These are phyloP conservation scores for Alternaria rosae DNA, from an alignment of 2,329 filamentous ascomycete species.

Conservation along the genomic window DNA sequence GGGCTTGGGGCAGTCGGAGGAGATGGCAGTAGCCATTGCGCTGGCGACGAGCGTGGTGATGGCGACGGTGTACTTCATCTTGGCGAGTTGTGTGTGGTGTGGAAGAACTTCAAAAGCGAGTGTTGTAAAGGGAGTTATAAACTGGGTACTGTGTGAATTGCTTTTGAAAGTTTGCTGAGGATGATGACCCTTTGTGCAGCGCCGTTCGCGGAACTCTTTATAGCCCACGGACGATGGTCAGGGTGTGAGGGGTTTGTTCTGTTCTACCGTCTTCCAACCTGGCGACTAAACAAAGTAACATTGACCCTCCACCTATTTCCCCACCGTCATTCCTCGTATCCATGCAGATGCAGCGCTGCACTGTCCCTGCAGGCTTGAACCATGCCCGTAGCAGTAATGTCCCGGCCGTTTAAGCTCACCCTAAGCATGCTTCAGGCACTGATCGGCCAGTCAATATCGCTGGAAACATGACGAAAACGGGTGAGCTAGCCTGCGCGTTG, in stretches of 20 bases:
- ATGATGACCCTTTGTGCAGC: background rate
- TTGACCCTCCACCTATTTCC: background rate
- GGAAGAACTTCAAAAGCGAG: background rate
- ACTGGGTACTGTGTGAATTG: background rate
- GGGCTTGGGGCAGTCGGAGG: conserved; percentile 21
- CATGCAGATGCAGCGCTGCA: background rate
- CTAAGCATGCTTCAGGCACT: background rate
- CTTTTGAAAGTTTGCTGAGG: conserved; percentile 1
- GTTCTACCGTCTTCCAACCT: background rate
- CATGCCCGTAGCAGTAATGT: background rate
- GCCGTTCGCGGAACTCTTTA: background rate
- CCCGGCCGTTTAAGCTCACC: background rate
- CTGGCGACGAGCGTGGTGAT: conserved; percentile 8
- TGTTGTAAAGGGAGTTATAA: background rate
- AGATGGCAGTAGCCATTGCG: background rate
- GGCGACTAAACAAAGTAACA: background rate
- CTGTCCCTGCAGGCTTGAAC: background rate
- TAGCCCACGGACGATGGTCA: background rate
- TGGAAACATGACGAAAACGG: background rate
- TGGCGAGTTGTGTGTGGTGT: conserved; percentile 14
- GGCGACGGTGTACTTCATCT: conserved; percentile 46
- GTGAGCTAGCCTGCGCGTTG: background rate
- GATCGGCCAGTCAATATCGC: background rate
- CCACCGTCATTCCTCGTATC: background rate
- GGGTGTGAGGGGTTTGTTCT: background rate